Evolutionary conservation across 129 eudicot species (phyloP).

Genomic region (Cynara cardunculus): DNA sequence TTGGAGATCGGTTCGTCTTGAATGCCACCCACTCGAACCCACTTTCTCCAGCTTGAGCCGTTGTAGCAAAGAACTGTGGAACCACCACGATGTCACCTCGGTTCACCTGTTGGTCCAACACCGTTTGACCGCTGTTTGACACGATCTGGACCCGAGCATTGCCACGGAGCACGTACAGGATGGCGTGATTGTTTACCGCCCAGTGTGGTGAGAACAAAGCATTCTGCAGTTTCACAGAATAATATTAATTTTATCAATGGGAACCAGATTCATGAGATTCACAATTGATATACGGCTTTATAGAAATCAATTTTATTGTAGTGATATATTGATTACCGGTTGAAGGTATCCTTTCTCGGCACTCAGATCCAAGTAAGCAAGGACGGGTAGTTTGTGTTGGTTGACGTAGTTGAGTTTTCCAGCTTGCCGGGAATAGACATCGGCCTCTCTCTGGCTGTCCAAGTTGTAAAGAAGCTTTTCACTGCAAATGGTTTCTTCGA

Average conservation of each 20-base stretch:
- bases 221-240: constrained; percentile 28
- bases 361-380: constrained; percentile 49
- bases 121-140: constrained; percentile 41
- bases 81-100: constrained; percentile 61
- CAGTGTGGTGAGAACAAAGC: constrained; percentile 54
- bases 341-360: constrained; percentile 62
- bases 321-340: constrained; percentile 31
- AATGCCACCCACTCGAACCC: constrained; percentile 73
- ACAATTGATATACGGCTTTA: too few relatives aligned
- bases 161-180: constrained; percentile 53
- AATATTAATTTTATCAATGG: background rate
- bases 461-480: constrained; percentile 41
- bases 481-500: constrained; percentile 56
- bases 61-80: constrained; percentile 58
- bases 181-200: constrained; percentile 48
- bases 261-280: too few relatives aligned
- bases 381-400: constrained; percentile 54
- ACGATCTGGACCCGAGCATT: constrained; percentile 55
- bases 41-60: constrained; percentile 41
- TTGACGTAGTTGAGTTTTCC: constrained; percentile 46
- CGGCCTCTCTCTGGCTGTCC: constrained; percentile 46
- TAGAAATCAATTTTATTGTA: too few relatives aligned
- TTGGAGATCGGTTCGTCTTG: constrained; percentile 62
- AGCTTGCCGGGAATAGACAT: constrained; percentile 46
- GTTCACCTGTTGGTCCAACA: constrained; percentile 56